phyloP scores from a whole-genome alignment of 176 grass and related monocot species.

The Saccharum spontaneum region DNA sequence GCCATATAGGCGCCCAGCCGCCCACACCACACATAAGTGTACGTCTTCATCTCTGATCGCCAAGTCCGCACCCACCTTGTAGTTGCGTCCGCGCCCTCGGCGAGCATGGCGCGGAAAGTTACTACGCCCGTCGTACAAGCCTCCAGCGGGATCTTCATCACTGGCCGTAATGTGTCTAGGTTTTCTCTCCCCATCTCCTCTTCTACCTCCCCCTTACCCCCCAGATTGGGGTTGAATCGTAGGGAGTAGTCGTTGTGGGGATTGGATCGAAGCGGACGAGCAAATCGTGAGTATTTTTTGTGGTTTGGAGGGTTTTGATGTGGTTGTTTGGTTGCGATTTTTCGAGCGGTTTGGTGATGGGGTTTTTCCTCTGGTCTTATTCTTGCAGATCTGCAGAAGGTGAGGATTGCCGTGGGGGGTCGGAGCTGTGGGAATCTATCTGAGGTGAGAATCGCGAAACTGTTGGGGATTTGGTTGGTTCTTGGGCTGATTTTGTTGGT shows the following conservation, averaged over 20 bases:
- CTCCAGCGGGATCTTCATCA: no score
- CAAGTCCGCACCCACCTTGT: no score
- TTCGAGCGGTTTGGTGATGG: slow-evolving; percentile 16
- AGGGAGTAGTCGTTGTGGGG: not conserved
- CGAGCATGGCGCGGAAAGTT: no score
- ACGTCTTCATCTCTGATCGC: no score
- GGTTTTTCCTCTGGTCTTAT: not conserved
- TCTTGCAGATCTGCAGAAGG: not conserved
- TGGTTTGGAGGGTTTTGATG: not conserved
- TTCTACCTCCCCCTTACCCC: no score
- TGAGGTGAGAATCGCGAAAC: slow-evolving; percentile 12
- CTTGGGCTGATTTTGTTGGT: not conserved
- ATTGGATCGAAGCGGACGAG: not conserved
- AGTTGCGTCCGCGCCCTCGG: no score
- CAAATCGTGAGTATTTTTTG: slow-evolving; percentile 9
- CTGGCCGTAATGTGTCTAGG: no score
- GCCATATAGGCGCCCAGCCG: no score
- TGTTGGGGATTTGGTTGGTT: not conserved
- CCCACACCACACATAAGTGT: no score
- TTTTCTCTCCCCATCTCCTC: no score
- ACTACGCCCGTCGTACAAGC: no score
- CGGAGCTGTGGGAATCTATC: not conserved
- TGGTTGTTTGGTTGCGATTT: not conserved
- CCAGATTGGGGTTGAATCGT: no score
- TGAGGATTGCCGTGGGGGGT: not conserved